Conservation (phyloP, 768 basidiomycete species). For the Suillus bovinus region DNA sequence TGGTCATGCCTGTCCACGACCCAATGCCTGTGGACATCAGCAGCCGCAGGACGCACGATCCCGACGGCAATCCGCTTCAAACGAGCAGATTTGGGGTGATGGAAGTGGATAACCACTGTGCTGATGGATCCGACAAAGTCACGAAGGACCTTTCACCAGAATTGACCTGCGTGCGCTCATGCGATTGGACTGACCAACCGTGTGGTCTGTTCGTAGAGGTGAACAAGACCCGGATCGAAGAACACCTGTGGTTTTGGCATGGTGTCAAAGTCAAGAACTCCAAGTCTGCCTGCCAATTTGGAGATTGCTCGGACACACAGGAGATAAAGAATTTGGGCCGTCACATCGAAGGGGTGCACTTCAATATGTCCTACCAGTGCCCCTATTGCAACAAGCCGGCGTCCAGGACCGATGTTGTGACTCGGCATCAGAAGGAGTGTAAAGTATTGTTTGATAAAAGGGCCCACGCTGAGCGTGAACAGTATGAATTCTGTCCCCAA, state of each 20-base stretch:
- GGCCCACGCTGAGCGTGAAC: not conserved
- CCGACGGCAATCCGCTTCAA: not conserved
- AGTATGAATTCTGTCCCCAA: too few species aligned
- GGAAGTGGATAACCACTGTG: not conserved
- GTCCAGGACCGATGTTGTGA: not conserved
- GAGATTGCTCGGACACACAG: not conserved
- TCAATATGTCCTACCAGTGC: not conserved
- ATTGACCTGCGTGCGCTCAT: not conserved
- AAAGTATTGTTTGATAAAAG: not conserved
- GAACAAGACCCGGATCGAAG: not conserved
- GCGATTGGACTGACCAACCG: not conserved
- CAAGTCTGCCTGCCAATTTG: not conserved
- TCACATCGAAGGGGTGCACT: not conserved
- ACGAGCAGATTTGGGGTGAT: not conserved
- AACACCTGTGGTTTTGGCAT: not conserved
- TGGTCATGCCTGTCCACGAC: not conserved
- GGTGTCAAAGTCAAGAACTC: not conserved
- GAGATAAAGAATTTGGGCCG: too few species aligned
- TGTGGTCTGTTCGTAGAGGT: not conserved
- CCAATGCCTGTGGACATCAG: not conserved
- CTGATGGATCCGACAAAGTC: not conserved
- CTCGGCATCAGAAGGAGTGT: not conserved
- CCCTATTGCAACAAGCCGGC: not conserved
- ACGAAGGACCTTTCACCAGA: not conserved
- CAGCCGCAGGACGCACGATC: not conserved